phyloP scores from a whole-genome alignment of 2,329 filamentous ascomycete genomes.

The Alternaria ethzedia region DNA sequence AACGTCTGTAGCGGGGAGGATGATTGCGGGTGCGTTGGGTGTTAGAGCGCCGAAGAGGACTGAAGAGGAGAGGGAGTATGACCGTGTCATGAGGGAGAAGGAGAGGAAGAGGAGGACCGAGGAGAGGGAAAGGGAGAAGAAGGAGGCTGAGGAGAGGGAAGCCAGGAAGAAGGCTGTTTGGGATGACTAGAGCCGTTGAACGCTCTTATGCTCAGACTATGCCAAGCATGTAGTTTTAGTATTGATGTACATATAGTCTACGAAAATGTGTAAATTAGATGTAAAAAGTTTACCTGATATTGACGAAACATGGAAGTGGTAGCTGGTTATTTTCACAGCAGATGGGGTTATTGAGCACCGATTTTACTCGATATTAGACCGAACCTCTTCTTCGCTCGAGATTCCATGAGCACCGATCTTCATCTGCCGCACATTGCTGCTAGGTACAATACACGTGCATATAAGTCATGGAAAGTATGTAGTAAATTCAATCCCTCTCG shows the following conservation, averaged over 20 bases:
- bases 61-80: conserved; percentile 87
- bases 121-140: conserved; percentile 70
- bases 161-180: conserved; percentile 84
- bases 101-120: conserved; percentile 78
- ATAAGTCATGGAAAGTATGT: neutral
- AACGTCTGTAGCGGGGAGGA: conserved; percentile 83
- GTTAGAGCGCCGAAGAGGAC: conserved; percentile 80
- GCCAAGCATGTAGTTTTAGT: neutral
- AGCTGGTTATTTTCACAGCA: neutral
- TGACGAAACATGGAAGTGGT: neutral
- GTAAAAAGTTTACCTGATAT: neutral
- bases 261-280: conserved; percentile 1
- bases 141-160: conserved; percentile 69
- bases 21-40: conserved; percentile 90
- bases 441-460: neutral
- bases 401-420: neutral
- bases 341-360: neutral
- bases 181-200: conserved; percentile 63
- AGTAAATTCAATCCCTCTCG: conserved; percentile 19
- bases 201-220: neutral
- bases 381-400: neutral
- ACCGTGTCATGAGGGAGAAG: conserved; percentile 80
- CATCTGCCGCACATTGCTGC: neutral
- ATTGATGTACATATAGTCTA: conserved; percentile 1
- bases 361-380: neutral